A percentile compares a stretch with the other conserved stretches of the same genome.
phyloP scores from a whole-genome alignment of 1,139 yeast genomes.

The Debaryomyces singareniensis region DNA sequence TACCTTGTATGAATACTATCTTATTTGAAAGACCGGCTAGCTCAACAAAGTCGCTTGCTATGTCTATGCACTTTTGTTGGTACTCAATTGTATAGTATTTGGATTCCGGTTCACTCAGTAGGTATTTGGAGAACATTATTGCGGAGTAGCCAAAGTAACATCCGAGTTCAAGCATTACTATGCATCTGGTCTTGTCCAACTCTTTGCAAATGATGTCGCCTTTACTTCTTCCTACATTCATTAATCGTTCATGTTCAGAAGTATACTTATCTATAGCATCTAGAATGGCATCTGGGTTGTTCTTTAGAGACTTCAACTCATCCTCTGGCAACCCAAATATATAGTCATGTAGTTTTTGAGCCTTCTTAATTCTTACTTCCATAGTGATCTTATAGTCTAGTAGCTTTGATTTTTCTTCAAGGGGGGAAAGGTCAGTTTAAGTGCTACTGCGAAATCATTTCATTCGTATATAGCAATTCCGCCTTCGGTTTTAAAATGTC shows the following conservation, averaged over 20 bases:
- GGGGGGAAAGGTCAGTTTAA: no score
- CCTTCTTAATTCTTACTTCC: neutral
- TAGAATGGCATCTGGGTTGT: slow-evolving; percentile 25
- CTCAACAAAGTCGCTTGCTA: slow-evolving; percentile 25
- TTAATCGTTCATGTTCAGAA: slow-evolving; percentile 8
- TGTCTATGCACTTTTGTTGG: slow-evolving; percentile 24
- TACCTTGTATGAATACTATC: slow-evolving; percentile 32
- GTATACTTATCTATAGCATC: slow-evolving; percentile 25
- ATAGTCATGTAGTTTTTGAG: slow-evolving; percentile 8
- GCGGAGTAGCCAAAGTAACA: slow-evolving; percentile 42
- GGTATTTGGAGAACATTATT: slow-evolving; percentile 24
- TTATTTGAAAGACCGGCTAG: slow-evolving; percentile 30
- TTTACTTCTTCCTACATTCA: slow-evolving; percentile 30
- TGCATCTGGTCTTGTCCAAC: slow-evolving; percentile 21
- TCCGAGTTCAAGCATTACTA: slow-evolving; percentile 36
- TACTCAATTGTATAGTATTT: slow-evolving; percentile 35
- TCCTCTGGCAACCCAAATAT: slow-evolving; percentile 17
- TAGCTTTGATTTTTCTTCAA: no score
- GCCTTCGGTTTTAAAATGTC: no score
- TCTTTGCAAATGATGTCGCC: slow-evolving; percentile 23
- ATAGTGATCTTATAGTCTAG: no score
- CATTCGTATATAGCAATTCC: no score
- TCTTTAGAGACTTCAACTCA: slow-evolving; percentile 13
- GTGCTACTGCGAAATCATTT: no score
- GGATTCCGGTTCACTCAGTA: slow-evolving; percentile 16